Conservation (phyloP, 352 stramenopile genomes). For the Pythium rhizo-oryzae region DNA sequence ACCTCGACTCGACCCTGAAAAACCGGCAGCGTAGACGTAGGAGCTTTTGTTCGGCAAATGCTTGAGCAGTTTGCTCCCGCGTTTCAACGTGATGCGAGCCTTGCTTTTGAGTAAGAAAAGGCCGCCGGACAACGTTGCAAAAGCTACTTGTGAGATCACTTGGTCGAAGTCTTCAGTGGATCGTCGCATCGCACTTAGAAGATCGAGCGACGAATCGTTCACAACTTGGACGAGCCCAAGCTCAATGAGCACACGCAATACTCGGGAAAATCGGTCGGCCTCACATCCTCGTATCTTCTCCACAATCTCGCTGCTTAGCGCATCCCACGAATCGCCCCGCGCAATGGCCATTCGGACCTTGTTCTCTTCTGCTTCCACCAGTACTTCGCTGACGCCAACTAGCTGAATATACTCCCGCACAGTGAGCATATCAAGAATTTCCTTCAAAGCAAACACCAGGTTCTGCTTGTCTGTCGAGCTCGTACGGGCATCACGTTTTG, state of each 20-base stretch:
- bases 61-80: slow-evolving; percentile 54
- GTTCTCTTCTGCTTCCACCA: slow-evolving; percentile 66
- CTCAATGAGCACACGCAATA: slow-evolving; percentile 74
- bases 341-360: slow-evolving; percentile 47
- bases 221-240: slow-evolving; percentile 61
- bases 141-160: slow-evolving; percentile 75
- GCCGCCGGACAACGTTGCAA: slow-evolving; percentile 69
- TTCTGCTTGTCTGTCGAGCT: slow-evolving; percentile 8
- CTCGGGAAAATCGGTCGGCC: slow-evolving; percentile 67
- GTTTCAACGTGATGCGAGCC: slow-evolving; percentile 56
- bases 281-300: slow-evolving; percentile 73
- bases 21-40: slow-evolving; percentile 67
- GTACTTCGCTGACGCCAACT: slow-evolving; percentile 61
- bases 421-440: slow-evolving; percentile 65
- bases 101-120: slow-evolving; percentile 58
- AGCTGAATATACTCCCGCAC: slow-evolving; percentile 79
- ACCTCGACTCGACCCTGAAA: slow-evolving; percentile 54
- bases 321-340: slow-evolving; percentile 53
- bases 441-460: slow-evolving; percentile 63
- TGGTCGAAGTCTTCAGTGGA: slow-evolving; percentile 69
- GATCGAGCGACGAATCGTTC: slow-evolving; percentile 51
- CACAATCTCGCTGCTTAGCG: slow-evolving; percentile 37
- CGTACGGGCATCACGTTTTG: not conserved
- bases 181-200: slow-evolving; percentile 57
- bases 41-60: slow-evolving; percentile 52